Evolutionary conservation across 164 flowering plant genomes (phyloP).

Genomic region (Taxillus chinensis): DNA sequence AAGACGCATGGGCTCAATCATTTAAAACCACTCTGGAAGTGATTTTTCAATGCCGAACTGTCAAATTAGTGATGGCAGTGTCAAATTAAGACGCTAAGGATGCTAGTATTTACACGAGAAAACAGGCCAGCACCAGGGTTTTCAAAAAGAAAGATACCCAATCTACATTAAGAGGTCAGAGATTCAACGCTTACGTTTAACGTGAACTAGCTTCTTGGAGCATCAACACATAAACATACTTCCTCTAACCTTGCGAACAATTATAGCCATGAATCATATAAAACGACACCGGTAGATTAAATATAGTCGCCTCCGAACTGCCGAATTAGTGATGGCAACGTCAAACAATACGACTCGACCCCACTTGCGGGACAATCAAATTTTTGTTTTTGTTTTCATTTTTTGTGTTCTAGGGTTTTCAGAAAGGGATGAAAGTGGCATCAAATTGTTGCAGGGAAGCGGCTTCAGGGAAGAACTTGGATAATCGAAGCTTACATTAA

Average conservation of each 20-base stretch:
- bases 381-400: too few species aligned
- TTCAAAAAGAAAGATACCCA: not conserved
- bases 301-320: too few species aligned
- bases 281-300: too few species aligned
- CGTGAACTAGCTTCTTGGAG: not conserved
- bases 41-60: not conserved
- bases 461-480: too few species aligned
- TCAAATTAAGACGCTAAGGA: not conserved
- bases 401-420: too few species aligned
- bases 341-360: too few species aligned
- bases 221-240: not conserved
- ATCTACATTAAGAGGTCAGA: not conserved
- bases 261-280: too few species aligned
- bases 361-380: too few species aligned
- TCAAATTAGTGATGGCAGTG: not conserved
- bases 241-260: not conserved
- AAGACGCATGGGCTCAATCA: not conserved
- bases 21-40: not conserved
- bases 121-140: constrained; percentile 1
- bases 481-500: too few species aligned
- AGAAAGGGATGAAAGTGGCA: too few species aligned
- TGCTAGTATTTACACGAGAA: not conserved
- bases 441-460: too few species aligned
- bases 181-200: constrained; percentile 3
- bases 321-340: too few species aligned